Base-by-base conservation (phyloP, 129 eudicot genomes). In the Ambrosia trifida region DNA sequence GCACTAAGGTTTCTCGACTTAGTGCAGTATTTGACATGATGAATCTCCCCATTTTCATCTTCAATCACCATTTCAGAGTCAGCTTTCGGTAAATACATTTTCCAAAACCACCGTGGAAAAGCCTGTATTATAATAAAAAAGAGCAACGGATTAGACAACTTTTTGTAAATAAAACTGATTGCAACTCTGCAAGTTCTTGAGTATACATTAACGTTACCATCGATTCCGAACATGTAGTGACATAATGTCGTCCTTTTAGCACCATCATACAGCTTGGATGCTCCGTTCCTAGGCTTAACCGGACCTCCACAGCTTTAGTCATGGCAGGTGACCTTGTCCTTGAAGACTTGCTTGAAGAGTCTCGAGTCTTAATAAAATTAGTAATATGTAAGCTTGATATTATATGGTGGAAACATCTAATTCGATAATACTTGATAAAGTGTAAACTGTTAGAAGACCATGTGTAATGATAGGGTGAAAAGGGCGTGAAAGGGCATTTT, bases 251-350 rank as follows among this genome's bases (percentile, higher is more conserved):
- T 54, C 88, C 82, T 77, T 77, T 79, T 44, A 81, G 78, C 70
- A 92, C 31, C 68, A 83, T 92, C 47, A 87, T 35, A 74, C 85
- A 86, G 62, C 80, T 79, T 17, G 98, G 98, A 32, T 71, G 66
- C 19, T 89, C 82, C 57, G 70, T 19, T 72, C 85, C 85, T 64
- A 91, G 64, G 64, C 96, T 79, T 36, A 68, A 71, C 52, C 59
- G 87, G 24, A 90, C 16, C 78, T 87, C 85, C 75, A 68, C 84
- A 1, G 97, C 97, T 64, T 83, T 87, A 77, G 87, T 79, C 69
- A 85, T 45, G 7, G 91, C 82, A 36, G 83, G 83, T 7, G 94
- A 90, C 95, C 95, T 87, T 7, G 94, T 87, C 91, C 95, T 87
- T 63, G 4, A 65, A 66, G 20, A 7, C 52, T 77, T 75, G 63